Evolutionary conservation across 768 basidiomycete species (phyloP), one percentile per base, ranked within the genome.

Genomic region (Mycena alexandri): DNA sequence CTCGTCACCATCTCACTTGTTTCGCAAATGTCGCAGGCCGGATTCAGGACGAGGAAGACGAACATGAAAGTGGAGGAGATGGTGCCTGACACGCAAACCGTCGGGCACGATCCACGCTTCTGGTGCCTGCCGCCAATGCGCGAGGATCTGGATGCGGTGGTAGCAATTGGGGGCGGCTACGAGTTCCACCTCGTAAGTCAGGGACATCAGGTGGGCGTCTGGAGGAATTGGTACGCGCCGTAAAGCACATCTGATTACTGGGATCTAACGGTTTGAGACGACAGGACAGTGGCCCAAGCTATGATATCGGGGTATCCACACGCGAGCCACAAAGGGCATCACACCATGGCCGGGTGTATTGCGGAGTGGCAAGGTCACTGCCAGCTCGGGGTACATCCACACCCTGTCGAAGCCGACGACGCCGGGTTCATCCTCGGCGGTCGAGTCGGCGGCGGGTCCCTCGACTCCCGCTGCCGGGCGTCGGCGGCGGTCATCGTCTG

Each of bases 121-220:
- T 52, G 51, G 51, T 52, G 51, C 33, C 19, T 52, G 51, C 51
- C 51, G 17, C 51, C 51, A 6, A 52, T 25, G 16, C 33, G 51
- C n/a, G 51, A 24, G 6, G 33, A 34, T 8, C 4, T 5, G 12
- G 19, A 25, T 29, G 33, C 7, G 43, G 43, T 44, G 16, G 29
- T n/a, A 8, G 29, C 33, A 10, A 17, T 44, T 17, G 33, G 33
- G 1, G 51, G 51, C 5, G 51, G 33, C 4, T 34, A 25, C 11
- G 25, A 25, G 16, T 33, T 52, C 13, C 25, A 52, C 33, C 33
- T 52, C 16, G 51, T 52, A 8, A 36, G 33, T 2, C 51, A 25
- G 17, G 51, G 51, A 3, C 51, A 16, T 3, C 17, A 29, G 14
- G 51, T 52, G 8, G 51, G 51, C 4, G 33, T 52, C 17, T 52